Evolutionary conservation across 2,329 filamentous ascomycete genomes (phyloP), one percentile per base, ranked within the genome.

Genomic region (Colletotrichum gloeosporioides): DNA sequence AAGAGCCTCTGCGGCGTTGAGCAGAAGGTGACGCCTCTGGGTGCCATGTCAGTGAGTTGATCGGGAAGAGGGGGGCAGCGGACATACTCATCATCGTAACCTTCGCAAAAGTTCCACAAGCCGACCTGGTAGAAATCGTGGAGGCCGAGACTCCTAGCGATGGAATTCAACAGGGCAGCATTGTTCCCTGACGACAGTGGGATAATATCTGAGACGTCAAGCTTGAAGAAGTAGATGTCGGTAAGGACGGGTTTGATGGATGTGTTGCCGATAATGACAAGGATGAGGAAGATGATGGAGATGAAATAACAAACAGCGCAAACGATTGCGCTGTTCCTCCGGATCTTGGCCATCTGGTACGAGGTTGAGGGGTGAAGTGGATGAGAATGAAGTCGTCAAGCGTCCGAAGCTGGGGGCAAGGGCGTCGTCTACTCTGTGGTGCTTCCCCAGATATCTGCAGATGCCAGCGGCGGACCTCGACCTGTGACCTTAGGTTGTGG

Each of bases 101-200:
- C 96, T 84, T 98, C 95, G 85, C 96, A 99, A 84, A 94, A 98
- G 76, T 93, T 94, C 96, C 96, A 99, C 55, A 98, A 86, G 8
- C 96, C 96, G 32, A 98, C 94, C 81, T 96, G 94, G 85, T 98
- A 98, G 86, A 98, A 98, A 85, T 98, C 96, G 83, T 98, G 95
- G 65, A 98, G 89, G 34, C 96, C 96, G 70, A 98, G 88, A 27
- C 94, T 95, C 68, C 95, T 93, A 6, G 96, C 95, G 79, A 98
- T 96, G 62, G 93, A 95, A 87, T 98, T 98, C 85, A 98, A 94
- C 62, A 98, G 89, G 29, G 90, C 86, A 12, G 92, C 92, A 44
- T 77, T 77, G 82, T 96, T 94, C 57, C 94, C 93, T 18, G 95
- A 93, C n/a, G 95, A 92, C 39, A 92, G 87, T 0, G 94, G 94